Percentiles rank a stretch among this genome's conserved stretches.
Evolutionary conservation across 1,284 basidiomycete species (phyloP).

Genomic region (Marasmius sp.): DNA sequence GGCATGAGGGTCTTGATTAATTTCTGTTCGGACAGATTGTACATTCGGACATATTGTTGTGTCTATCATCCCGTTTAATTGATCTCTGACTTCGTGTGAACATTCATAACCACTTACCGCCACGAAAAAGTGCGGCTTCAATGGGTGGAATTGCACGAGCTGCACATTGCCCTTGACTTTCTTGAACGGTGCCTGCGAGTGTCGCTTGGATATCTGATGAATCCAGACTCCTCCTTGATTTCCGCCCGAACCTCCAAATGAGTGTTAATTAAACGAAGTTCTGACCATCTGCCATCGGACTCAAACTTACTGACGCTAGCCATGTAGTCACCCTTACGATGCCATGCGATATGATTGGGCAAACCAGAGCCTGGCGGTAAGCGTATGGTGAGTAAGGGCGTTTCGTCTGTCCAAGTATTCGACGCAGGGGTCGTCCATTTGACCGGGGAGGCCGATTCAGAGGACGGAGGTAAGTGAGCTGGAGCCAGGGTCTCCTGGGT

Average conservation of each 20-base stretch:
- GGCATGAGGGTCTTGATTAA: conserved; percentile 91
- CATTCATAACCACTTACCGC: conserved; percentile 60
- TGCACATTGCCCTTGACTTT: conserved; percentile 92
- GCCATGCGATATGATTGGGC: conserved; percentile 89
- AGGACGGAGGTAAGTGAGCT: conserved; percentile 57
- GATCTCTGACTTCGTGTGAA: neutral
- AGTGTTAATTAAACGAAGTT: conserved; percentile 11
- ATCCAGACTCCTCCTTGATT: conserved; percentile 84
- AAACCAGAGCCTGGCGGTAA: conserved; percentile 72
- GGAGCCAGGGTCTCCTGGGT: conserved; percentile 72
- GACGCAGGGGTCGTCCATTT: conserved; percentile 64
- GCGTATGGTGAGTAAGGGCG: conserved; percentile 57
- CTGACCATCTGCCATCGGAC: neutral
- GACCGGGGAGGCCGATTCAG: conserved; percentile 59
- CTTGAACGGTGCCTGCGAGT: conserved; percentile 97
- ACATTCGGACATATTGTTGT: conserved; percentile 94
- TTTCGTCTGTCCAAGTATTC: conserved; percentile 45
- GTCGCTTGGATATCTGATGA: conserved; percentile 90
- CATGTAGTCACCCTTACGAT: conserved; percentile 94
- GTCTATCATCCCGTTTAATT: conserved; percentile 50
- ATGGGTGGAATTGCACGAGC: conserved; percentile 91
- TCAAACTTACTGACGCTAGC: conserved; percentile 79
- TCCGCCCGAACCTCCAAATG: conserved; percentile 53
- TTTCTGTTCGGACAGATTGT: conserved; percentile 93
- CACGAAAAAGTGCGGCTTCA: conserved; percentile 95